Evolutionary conservation across 306 rosid species (phyloP), one percentile per base, ranked within the genome.

Genomic region (Castanospermum australe): DNA sequence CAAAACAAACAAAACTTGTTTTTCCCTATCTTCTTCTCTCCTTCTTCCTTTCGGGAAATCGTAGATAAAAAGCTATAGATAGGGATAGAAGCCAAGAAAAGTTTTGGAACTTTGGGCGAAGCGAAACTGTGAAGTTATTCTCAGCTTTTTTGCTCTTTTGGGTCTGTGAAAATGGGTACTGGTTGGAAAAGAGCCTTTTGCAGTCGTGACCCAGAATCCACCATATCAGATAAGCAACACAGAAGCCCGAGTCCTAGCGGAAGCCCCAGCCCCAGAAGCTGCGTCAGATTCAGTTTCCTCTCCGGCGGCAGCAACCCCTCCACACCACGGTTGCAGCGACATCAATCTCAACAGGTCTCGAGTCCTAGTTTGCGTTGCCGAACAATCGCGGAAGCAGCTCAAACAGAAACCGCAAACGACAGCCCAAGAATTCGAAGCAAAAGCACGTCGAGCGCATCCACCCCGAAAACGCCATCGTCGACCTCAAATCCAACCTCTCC

Each of bases 121-220:
- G n/a, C n/a, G n/a, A 51, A 7, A 18, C 11, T 9, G 2, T 9
- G 1, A 11, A 47, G 59, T 33, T 33, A 5, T 33, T 33, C 36
- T 33, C 36, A 33, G 5, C 36, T 5, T 33, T 5, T 33, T 33
- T 33, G 36, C 36, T n/a, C 36, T 33, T 33, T 33, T n/a, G n/a
- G 36, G 36, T 33, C 36, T 60, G 45, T 28, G 56, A 76, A 66
- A 75, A 88, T 90, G 95, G 91, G 87, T 30, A 88, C 91, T 22
- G 90, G 92, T 66, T 90, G 95, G 95, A 85, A 90, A 67, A 84
- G 90, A 79, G 91, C 90, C 17, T 90, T 90, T 56, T 90, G 95
- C 85, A 83, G 88, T 41, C 80, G 89, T 45, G 88, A 88, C 75
- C 75, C 84, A 41, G 85, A 85, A 12, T 65, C 84, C 20, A 72